Conservation (phyloP, 2,329 filamentous ascomycete species). For the Neonectria sp. region DNA sequence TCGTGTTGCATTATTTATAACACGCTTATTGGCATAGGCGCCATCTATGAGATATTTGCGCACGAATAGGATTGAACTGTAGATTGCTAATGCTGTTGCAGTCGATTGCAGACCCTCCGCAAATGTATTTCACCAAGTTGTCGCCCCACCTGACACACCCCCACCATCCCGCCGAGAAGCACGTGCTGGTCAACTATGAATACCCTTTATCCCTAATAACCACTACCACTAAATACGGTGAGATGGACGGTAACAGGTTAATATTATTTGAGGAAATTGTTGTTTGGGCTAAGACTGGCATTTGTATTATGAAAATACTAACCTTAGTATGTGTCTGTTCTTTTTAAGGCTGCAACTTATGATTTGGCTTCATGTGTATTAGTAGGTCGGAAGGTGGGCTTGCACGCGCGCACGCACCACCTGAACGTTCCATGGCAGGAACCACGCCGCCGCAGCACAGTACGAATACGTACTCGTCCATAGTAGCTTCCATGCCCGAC, state of each 20-base stretch:
- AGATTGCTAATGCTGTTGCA: background rate
- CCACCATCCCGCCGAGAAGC: background rate
- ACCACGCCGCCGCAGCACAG: background rate
- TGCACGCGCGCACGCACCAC: background rate
- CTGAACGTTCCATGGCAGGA: background rate
- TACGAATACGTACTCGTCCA: background rate
- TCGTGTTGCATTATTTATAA: background rate
- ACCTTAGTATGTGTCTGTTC: too few species aligned
- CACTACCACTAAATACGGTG: too few species aligned
- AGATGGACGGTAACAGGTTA: background rate
- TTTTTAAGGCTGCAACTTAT: too few species aligned
- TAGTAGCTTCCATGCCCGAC: background rate
- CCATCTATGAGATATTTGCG: background rate
- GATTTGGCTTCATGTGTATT: too few species aligned
- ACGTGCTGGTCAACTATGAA: background rate
- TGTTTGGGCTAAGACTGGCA: too few species aligned
- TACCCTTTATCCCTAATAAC: too few species aligned
- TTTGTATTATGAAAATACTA: too few species aligned
- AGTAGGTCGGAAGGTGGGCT: too few species aligned
- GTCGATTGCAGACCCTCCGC: background rate
- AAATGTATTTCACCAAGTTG: background rate
- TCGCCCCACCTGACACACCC: background rate
- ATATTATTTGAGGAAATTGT: too few species aligned
- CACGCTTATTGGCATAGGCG: too few species aligned
- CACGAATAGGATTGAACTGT: conserved; percentile 4